Conservation (phyloP, 176 grass and related monocot genomes). For the Alloteropsis semialata region DNA sequence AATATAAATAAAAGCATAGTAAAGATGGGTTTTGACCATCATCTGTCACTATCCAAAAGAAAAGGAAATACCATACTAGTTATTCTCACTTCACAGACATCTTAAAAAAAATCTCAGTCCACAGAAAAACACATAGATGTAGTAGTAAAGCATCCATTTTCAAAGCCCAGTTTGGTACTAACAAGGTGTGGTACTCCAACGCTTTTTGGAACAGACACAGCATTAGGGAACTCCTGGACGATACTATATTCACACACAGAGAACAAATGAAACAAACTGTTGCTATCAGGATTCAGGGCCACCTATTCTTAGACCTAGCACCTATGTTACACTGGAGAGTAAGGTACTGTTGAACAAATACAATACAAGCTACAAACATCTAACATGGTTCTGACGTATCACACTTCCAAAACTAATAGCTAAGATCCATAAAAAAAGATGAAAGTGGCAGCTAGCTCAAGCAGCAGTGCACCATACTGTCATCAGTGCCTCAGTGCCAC, state of each 20-base stretch:
- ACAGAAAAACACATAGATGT: neutral
- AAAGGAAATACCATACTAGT: too few species aligned
- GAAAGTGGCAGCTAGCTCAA: conserved; percentile 1
- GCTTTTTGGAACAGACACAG: neutral
- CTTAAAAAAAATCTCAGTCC: too few species aligned
- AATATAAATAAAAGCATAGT: neutral
- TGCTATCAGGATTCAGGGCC: neutral
- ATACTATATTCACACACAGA: neutral
- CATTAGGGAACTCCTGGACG: neutral
- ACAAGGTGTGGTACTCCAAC: neutral
- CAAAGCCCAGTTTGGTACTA: neutral
- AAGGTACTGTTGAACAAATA: neutral
- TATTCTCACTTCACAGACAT: too few species aligned
- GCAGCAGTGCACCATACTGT: neutral
- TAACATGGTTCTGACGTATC: conserved; percentile 12
- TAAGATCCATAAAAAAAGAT: conserved; percentile 16
- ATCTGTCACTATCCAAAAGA: too few species aligned
- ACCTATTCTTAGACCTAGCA: neutral
- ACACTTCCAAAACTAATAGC: neutral
- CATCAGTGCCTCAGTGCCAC: neutral
- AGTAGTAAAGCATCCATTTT: neutral
- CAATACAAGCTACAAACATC: conserved; percentile 24
- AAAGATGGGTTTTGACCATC: too few species aligned
- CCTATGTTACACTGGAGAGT: neutral
- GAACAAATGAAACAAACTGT: neutral